Conservation (phyloP, 257 asterid species). For the Anisodus acutangulus region DNA sequence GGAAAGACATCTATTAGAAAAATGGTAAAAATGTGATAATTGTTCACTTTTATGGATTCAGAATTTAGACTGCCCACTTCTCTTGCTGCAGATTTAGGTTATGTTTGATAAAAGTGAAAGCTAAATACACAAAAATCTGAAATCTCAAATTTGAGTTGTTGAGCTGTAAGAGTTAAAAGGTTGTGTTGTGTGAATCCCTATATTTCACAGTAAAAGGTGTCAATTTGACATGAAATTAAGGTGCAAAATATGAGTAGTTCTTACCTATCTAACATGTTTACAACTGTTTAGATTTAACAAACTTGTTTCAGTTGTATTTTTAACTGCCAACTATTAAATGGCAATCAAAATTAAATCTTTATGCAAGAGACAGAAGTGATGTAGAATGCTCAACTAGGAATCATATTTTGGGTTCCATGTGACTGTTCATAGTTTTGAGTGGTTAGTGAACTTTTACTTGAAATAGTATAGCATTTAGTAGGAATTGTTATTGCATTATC, state of each 20-base stretch:
- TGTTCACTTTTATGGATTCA: background rate
- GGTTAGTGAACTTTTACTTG: background rate
- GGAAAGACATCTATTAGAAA: background rate
- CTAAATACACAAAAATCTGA: constrained; percentile 9
- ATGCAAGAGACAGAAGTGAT: background rate
- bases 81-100: background rate
- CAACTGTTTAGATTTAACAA: background rate
- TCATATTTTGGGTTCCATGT: no score
- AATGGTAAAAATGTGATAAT: background rate
- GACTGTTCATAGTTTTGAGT: no score
- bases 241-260: background rate
- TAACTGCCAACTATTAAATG: constrained; percentile 6
- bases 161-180: background rate
- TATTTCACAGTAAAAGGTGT: background rate
- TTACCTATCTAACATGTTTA: background rate
- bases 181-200: background rate
- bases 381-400: no score
- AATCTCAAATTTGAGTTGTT: background rate
- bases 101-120: background rate
- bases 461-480: background rate
- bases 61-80: background rate
- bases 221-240: background rate
- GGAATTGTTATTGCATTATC: background rate
- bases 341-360: background rate
- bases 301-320: background rate